Evolutionary conservation across 352 stramenopile genomes (phyloP).

Genomic region (Phytophthora hibernalis): DNA sequence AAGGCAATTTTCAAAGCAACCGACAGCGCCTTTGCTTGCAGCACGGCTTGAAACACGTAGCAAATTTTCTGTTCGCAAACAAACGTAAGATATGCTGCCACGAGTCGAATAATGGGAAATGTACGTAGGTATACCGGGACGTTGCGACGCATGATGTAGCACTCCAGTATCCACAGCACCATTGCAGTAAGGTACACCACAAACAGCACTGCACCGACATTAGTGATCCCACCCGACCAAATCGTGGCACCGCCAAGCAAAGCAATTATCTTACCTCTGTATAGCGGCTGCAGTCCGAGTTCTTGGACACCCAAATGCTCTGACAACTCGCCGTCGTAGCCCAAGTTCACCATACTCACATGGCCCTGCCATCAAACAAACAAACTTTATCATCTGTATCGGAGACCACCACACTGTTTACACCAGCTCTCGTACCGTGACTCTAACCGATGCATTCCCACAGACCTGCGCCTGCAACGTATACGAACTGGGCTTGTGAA

Average conservation of each 20-base stretch:
- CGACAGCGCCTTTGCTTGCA: conserved; percentile 65
- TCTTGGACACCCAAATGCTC: conserved; percentile 74
- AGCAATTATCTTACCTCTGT: conserved; percentile 43
- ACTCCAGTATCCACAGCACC: conserved; percentile 60
- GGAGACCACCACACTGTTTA: no score
- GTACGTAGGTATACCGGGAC: conserved; percentile 35
- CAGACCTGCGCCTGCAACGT: conserved; percentile 72
- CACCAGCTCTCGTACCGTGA: conserved; percentile 35
- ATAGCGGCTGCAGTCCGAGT: conserved; percentile 62
- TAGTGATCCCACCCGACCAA: not conserved
- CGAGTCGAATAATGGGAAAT: no score
- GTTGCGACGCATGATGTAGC: conserved; percentile 45
- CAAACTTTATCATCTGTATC: not conserved
- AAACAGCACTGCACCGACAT: conserved; percentile 43
- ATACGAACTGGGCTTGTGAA: conserved; percentile 57
- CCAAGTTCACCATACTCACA: conserved; percentile 64
- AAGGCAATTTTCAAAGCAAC: conserved; percentile 60
- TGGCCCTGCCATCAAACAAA: conserved; percentile 30
- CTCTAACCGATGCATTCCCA: conserved; percentile 53
- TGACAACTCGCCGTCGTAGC: conserved; percentile 55
- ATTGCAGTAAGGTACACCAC: conserved; percentile 49
- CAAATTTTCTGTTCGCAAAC: conserved; percentile 50
- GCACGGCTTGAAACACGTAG: conserved; percentile 53
- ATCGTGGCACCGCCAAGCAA: not conserved
- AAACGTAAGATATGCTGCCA: not conserved